Conservation (phyloP, 805 yeast genomes). For the Naumovozyma baii region DNA sequence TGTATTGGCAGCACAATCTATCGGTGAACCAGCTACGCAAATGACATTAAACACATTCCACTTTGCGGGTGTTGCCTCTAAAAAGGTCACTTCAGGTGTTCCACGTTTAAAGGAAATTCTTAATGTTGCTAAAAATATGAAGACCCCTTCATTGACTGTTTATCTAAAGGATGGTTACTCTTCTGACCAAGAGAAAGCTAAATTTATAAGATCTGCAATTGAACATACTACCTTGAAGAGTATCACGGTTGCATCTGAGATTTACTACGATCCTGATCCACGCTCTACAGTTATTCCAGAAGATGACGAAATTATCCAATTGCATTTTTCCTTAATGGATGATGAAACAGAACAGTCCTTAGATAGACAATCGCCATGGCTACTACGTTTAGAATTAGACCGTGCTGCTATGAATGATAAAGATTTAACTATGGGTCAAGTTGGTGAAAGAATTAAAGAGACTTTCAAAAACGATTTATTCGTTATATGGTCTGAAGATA, state of each 20-base stretch:
- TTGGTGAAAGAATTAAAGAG: constrained; percentile 88
- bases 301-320: constrained; percentile 93
- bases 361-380: constrained; percentile 96
- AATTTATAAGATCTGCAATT: constrained; percentile 89
- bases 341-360: constrained; percentile 91
- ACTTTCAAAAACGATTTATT: constrained; percentile 91
- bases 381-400: constrained; percentile 89
- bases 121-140: constrained; percentile 95
- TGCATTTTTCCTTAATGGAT: constrained; percentile 95
- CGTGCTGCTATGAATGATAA: constrained; percentile 98
- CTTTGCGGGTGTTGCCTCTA: constrained; percentile 95
- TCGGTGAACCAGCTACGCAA: constrained; percentile 97
- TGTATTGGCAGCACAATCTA: constrained; percentile 93
- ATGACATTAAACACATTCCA: constrained; percentile 97
- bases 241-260: constrained; percentile 95
- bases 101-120: constrained; percentile 97
- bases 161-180: constrained; percentile 75
- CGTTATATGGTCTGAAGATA: constrained; percentile 98
- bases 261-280: constrained; percentile 97
- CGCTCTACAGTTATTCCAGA: constrained; percentile 93
- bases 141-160: constrained; percentile 99
- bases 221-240: constrained; percentile 92
- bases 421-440: constrained; percentile 96
- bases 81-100: constrained; percentile 93
- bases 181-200: constrained; percentile 85